phyloP scores from a whole-genome alignment of 1,139 yeast genomes.

The Geotrichum histeridarum region DNA sequence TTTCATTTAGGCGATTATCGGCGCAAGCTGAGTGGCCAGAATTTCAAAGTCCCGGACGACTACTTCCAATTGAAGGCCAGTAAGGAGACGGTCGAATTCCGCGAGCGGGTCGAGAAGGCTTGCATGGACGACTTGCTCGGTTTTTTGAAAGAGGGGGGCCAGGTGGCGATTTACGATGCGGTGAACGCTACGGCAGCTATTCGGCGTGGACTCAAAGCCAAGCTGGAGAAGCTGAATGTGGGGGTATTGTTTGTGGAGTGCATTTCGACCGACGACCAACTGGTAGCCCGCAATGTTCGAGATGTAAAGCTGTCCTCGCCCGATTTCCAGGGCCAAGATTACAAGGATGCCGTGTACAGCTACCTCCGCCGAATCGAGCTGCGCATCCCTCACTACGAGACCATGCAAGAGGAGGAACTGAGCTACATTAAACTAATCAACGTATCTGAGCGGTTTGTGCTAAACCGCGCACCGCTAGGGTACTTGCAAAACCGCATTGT shows the following conservation, averaged over 20 bases:
- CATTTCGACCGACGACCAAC: slow-evolving; percentile 64
- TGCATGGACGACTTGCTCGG: slow-evolving; percentile 65
- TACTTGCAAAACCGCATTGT: slow-evolving; percentile 85
- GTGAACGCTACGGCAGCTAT: slow-evolving; percentile 75
- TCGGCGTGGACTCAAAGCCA: slow-evolving; percentile 53
- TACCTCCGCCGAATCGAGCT: slow-evolving; percentile 44
- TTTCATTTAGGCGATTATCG: slow-evolving; percentile 93
- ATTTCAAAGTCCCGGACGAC: slow-evolving; percentile 55
- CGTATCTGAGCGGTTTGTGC: slow-evolving; percentile 80
- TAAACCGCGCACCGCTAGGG: slow-evolving; percentile 78
- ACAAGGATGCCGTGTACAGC: slow-evolving; percentile 41
- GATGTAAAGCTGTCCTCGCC: slow-evolving; percentile 81
- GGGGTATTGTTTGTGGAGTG: slow-evolving; percentile 86
- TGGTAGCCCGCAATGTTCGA: slow-evolving; percentile 70
- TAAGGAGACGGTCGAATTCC: slow-evolving; percentile 51
- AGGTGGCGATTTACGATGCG: slow-evolving; percentile 94
- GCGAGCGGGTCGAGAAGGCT: slow-evolving; percentile 55
- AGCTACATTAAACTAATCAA: slow-evolving; percentile 78
- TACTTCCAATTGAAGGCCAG: slow-evolving; percentile 64
- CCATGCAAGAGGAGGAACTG: slow-evolving; percentile 48
- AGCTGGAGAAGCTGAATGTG: slow-evolving; percentile 45
- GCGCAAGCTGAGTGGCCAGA: slow-evolving; percentile 48
- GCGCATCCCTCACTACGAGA: slow-evolving; percentile 45
- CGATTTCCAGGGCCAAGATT: slow-evolving; percentile 73
- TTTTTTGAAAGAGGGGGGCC: slow-evolving; percentile 72